A percentile compares a stretch with the other conserved stretches of the same genome.
These are phyloP conservation scores for Symbiodinium pilosum DNA, from an alignment of 73 alveolate species.

Conservation along the genomic window DNA sequence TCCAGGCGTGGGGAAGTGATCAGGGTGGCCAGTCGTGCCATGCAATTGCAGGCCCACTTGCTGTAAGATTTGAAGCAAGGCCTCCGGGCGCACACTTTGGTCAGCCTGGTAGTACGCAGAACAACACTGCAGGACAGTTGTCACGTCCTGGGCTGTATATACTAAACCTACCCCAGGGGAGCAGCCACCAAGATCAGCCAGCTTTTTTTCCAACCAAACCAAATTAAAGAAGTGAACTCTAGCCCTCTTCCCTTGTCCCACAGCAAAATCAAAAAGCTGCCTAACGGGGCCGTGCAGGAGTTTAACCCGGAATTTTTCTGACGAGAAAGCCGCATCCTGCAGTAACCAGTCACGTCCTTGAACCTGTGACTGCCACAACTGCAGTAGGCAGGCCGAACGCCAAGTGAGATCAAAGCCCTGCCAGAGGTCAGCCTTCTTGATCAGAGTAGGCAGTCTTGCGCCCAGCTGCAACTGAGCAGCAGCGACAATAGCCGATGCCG, in stretches of 20 bases:
- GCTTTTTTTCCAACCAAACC: not conserved
- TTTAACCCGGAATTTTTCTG: not conserved
- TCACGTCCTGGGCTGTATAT: not conserved
- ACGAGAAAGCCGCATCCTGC: not conserved
- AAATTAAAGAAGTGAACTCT: not conserved
- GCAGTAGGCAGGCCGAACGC: not conserved
- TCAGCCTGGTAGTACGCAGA: not conserved
- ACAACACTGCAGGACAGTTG: not conserved
- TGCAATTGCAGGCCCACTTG: not conserved
- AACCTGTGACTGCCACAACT: not conserved
- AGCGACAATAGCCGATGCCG: not conserved
- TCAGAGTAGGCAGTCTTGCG: not conserved
- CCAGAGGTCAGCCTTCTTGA: not conserved
- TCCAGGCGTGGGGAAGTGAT: too few relatives aligned
- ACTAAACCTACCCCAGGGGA: not conserved
- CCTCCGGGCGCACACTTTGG: not conserved
- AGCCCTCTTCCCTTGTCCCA: not conserved
- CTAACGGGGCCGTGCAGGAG: not conserved
- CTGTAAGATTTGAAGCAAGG: not conserved
- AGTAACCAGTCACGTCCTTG: not conserved
- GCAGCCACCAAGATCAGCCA: not conserved
- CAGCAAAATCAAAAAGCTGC: not conserved
- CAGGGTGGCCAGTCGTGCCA: not conserved
- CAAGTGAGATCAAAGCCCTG: not conserved
- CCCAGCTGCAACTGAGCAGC: not conserved